Conservation (phyloP, 169 alveolate genomes). For the Theileria orientalis region DNA sequence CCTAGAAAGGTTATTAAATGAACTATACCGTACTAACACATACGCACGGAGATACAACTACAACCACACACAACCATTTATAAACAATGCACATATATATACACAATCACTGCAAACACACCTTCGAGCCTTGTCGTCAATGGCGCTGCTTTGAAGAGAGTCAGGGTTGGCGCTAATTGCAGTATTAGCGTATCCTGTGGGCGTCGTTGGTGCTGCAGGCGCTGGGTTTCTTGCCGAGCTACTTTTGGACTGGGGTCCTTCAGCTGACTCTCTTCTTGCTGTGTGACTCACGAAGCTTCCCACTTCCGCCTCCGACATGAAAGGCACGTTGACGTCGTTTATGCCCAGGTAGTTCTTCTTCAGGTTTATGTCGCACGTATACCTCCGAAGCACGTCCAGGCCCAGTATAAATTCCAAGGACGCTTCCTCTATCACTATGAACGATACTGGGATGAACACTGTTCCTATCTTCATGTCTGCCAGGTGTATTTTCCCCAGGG, state of each 20-base stretch:
- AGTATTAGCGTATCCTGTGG: too few species aligned
- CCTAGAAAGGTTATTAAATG: slow-evolving; percentile 7
- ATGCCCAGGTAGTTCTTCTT: slow-evolving; percentile 81
- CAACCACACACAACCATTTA: too few species aligned
- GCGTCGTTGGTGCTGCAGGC: too few species aligned
- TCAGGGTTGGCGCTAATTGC: too few species aligned
- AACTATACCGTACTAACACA: too few species aligned
- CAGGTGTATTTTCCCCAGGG: slow-evolving; percentile 92
- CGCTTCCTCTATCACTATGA: slow-evolving; percentile 88
- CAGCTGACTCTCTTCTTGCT: not conserved
- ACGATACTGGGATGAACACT: slow-evolving; percentile 83
- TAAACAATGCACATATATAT: too few species aligned
- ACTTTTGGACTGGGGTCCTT: too few species aligned
- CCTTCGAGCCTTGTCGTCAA: slow-evolving; percentile 17
- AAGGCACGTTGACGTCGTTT: slow-evolving; percentile 80
- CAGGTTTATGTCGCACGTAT: slow-evolving; percentile 90
- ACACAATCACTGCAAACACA: too few species aligned
- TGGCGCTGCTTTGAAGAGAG: too few species aligned
- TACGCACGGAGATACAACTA: too few species aligned
- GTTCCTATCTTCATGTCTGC: slow-evolving; percentile 90
- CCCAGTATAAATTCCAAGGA: slow-evolving; percentile 92
- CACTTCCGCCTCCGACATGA: slow-evolving; percentile 31
- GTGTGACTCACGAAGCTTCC: not conserved
- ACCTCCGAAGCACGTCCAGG: slow-evolving; percentile 89
- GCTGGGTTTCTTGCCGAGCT: too few species aligned